Base-by-base conservation (phyloP, 139 green algal species). In the Chlamydomonas asymmetrica region DNA sequence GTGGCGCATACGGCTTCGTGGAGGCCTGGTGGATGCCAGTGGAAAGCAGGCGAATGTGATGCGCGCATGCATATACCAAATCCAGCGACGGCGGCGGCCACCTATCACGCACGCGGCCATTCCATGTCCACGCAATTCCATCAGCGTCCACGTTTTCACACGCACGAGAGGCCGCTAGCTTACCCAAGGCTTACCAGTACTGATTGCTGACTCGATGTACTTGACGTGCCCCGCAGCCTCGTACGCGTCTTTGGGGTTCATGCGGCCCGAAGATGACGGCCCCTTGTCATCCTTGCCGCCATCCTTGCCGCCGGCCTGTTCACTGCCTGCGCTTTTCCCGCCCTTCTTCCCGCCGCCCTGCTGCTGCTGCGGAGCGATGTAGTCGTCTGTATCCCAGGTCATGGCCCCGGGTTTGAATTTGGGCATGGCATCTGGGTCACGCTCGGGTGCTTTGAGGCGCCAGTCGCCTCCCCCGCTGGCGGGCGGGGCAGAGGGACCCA, bases 371-470 rank as follows among this genome's bases (percentile, higher is more conserved):
- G 50, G 39, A 23, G 16, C 50, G 22, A 41, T 70, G 62, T 83
- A 75, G 77, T 93, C 89, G 50, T 94, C 88, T 0, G 93, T 96
- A 85, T 97, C 91, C 94, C 94, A 98, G 9, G 94, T 98, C 0
- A 82, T 66, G 5, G 94, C 80, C 0, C 94, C 94, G 0, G 94
- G 93, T 79, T 93, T 94, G 90, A 98, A 97, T 1, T 49, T 32
- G 3, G 84, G 71, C 41, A 74, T 40, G 13, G 39, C 48, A 16
- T 80, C 65, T 22, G 49, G 32, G 7, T 73, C 69, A 27, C 45
- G 75, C 2, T 81, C 84, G 23, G 89, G 88, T 0, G 81, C 83
- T 22, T 79, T 76, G 56, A 93, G 65, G 29, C 88, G 80, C 87
- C 87, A 92, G 74, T 92, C 87, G 29, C 80, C 78, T 9, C 57